Evolutionary conservation across 2,329 filamentous ascomycete genomes (phyloP), one percentile per base, ranked within the genome.

Genomic region (Fusarium liriodendri): DNA sequence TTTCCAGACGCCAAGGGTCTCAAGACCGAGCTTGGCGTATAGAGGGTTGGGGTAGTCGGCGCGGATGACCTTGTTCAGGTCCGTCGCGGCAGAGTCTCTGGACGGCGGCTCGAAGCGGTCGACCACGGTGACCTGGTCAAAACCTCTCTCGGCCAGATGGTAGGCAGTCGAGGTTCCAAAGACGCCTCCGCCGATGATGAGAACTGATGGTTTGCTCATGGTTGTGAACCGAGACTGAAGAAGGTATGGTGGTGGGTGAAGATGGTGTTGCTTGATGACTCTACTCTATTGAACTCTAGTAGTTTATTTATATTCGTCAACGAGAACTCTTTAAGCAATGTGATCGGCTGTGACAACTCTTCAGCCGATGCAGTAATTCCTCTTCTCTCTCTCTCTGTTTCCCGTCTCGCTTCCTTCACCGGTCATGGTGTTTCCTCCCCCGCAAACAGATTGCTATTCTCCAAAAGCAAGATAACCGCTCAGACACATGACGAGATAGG

Each of bases 61-160:
- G 4, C 89, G 85, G 61, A 91, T 83, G 66, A 91, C 91, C 79
- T 91, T 91, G 79, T 91, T 91, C 38, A 91, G 78, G 74, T 91
- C 89, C 69, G 89, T 89, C 32, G 85, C 89, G 1, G 89, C 90
- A 0, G 89, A 90, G 75, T 81, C 81, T 4, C 69, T 66, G 6
- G 87, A 86, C 0, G 88, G 88, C 16, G 74, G 59, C 9, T 78
- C 75, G 37, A 79, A 80, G 25, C 80, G 79, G 59, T 89, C 87
- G 27, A 87, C 82, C 8, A 89, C 84, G 1, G 85, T 86, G 67
- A 89, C 82, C 71, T 86, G 79, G 1, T 77, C 83, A 71, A 86
- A 87, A 4, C 86, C 86, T 2, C 82, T 77, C 4, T 81, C 76
- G 13, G 79, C 75, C 6, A 89, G 82, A 62, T 87, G 85, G 45